Conservation (phyloP, 257 asterid species). For the Anisodus tanguticus region DNA sequence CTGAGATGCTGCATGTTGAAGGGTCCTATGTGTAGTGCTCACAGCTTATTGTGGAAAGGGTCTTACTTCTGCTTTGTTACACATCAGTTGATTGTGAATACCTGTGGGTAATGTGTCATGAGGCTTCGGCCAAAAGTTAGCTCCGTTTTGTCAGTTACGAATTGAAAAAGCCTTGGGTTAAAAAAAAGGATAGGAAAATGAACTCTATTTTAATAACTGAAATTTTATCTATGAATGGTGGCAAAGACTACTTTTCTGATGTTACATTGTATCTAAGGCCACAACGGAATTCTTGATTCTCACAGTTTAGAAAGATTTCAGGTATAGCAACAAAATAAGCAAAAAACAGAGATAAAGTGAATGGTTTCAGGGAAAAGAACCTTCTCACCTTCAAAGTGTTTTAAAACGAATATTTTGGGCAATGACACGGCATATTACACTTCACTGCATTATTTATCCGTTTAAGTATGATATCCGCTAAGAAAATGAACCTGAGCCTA, state of each 20-base stretch:
- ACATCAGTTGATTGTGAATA: slow-evolving; percentile 13
- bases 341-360: background rate
- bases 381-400: slow-evolving; percentile 10
- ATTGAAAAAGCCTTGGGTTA: background rate
- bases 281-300: background rate
- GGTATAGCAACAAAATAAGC: background rate
- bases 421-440: background rate
- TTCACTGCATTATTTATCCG: background rate
- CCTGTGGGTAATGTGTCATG: background rate
- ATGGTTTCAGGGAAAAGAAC: background rate
- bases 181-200: background rate
- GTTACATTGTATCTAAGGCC: background rate
- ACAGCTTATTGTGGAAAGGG: background rate
- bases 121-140: background rate
- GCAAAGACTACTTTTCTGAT: background rate
- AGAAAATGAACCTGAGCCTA: background rate
- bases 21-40: background rate
- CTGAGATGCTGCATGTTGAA: background rate
- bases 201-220: background rate
- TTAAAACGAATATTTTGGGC: background rate
- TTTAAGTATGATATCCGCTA: background rate
- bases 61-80: slow-evolving; percentile 1
- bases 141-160: slow-evolving; percentile 15
- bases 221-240: background rate
- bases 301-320: background rate